Base-by-base conservation (phyloP, 306 rosid species). In the Fragaria ananassa region DNA sequence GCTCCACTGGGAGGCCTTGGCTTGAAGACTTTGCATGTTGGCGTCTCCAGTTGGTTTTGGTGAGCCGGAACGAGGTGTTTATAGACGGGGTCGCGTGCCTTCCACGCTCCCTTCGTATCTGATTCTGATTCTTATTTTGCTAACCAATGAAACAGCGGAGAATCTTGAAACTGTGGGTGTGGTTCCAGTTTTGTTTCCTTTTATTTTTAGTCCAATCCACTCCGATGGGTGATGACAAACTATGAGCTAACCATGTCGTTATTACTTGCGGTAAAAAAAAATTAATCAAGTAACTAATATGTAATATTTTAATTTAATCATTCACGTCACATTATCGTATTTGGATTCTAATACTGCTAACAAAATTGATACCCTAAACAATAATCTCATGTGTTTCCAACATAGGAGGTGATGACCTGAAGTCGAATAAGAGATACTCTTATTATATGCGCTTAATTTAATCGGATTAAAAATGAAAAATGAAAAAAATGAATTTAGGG, bases 1-100 rank as follows among this genome's bases (percentile, higher is more conserved):
- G 74, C 97, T 92, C 97, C 94, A 90, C 76, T 95, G 92, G 39
- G 90, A 79, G 0, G 97, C 98, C 81, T 88, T 92, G 49, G 87
- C 57, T 80, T 92, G 97, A 73, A 95, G 81, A 64, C 81, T 75
- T 86, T 92, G 92, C 97, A 95, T 88, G 70, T 58, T 21, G 31
- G 62, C 12, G 61, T n/a, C 57, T 50, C 57, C 57, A 1, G 57
- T 50, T 17, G 18, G 54, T 1, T 15, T 50, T 51, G 23, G 13
- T n/a, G 27, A 21, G 62, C 14, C 31, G 14, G 15, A 27, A 27
- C 1, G 18, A 0, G 65, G 21, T 63, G 45, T 31, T 31, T 19
- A 46, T 57, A 57, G 15, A 46, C 46, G 21, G 25, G 17, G 37
- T 73, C 68, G 82, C 89, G 86, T 87, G 87, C 79, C 34, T 54